phyloP scores from a whole-genome alignment of 345 rosid species.

The Gynandropsis gynandra region DNA sequence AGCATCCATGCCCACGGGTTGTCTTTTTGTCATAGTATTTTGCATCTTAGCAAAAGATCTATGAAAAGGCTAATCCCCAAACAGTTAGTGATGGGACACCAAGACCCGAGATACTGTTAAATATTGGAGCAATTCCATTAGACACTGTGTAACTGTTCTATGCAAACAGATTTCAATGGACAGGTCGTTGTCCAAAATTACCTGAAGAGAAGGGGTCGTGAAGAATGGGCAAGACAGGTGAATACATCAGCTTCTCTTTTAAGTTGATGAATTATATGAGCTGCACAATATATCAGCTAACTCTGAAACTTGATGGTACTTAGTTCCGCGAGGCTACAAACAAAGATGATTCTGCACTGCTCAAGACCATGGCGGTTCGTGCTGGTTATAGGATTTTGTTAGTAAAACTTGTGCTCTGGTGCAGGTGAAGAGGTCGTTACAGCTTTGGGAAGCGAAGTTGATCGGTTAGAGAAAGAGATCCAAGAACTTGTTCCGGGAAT shows the following conservation, averaged over 20 bases:
- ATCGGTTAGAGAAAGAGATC: constrained; percentile 87
- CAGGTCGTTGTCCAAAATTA: constrained; percentile 80
- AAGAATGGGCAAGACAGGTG: constrained; percentile 89
- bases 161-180: constrained; percentile 85
- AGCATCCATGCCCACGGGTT: no score
- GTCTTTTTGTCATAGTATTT: no score
- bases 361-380: constrained; percentile 55
- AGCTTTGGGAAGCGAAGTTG: constrained; percentile 97
- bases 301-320: constrained; percentile 13
- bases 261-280: neutral
- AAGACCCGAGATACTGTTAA: no score
- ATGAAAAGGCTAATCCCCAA: neutral
- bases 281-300: neutral
- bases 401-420: constrained; percentile 7
- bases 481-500: constrained; percentile 95
- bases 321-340: constrained; percentile 78
- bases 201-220: constrained; percentile 69
- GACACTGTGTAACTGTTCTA: constrained; percentile 6
- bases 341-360: constrained; percentile 54
- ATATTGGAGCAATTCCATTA: constrained; percentile 8
- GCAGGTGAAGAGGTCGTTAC: constrained; percentile 97
- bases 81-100: no score
- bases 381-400: neutral
- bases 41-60: neutral
- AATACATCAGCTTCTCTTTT: constrained; percentile 1